Conservation (phyloP, 352 stramenopile species). For the Saprolegnia parasitica region DNA sequence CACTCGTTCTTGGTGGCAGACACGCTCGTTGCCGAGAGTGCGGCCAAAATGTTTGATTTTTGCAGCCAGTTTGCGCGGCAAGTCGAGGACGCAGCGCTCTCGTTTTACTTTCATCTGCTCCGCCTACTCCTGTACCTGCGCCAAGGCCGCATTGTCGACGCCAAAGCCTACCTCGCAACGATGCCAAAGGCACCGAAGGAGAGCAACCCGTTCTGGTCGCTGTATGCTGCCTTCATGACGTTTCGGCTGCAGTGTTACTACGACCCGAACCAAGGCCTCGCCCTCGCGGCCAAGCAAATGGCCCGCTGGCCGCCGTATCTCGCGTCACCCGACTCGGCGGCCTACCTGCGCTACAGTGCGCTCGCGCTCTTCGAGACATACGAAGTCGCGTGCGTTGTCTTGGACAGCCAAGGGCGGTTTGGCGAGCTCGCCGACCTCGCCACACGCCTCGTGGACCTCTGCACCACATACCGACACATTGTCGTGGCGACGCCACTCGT, state of each 20-base stretch:
- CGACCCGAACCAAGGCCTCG: neutral
- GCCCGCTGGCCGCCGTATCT: neutral
- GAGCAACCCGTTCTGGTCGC: neutral
- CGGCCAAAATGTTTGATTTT: conserved; percentile 12
- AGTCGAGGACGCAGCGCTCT: neutral
- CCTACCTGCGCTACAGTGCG: conserved; percentile 6
- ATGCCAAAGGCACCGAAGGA: neutral
- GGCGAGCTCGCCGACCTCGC: conserved; percentile 1
- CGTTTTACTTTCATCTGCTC: conserved; percentile 3
- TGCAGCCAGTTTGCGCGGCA: neutral
- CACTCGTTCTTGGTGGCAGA: conserved; percentile 1
- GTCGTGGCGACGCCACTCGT: neutral
- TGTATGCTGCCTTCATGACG: neutral
- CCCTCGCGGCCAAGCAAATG: neutral
- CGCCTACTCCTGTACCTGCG: conserved; percentile 4
- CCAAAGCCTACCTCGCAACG: neutral
- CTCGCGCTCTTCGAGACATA: conserved; percentile 7
- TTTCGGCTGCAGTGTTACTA: conserved; percentile 16
- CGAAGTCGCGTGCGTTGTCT: neutral
- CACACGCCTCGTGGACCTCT: neutral
- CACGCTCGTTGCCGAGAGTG: neutral
- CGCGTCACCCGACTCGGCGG: neutral
- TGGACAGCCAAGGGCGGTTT: conserved; percentile 14
- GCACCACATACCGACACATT: neutral
- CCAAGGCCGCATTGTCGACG: neutral